phyloP scores from a whole-genome alignment of 2,329 filamentous ascomycete species.

The Zymoseptoria pseudotritici region DNA sequence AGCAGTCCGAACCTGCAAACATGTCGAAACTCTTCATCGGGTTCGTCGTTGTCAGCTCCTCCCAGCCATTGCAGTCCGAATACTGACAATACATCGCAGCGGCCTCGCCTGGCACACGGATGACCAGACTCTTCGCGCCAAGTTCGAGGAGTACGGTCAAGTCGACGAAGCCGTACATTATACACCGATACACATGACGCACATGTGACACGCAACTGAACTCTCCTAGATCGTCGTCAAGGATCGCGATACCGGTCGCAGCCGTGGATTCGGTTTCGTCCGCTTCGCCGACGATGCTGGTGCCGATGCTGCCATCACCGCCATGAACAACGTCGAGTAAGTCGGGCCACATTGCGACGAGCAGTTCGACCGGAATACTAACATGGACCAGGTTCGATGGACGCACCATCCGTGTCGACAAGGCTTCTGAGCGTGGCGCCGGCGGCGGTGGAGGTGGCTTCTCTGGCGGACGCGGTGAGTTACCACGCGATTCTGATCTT shows the following conservation, averaged over 20 bases:
- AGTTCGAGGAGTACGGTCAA: slow-evolving; percentile 84
- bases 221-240: slow-evolving; percentile 79
- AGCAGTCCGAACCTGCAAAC: slow-evolving; percentile 20
- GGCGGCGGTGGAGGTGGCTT: slow-evolving; percentile 49
- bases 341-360: slow-evolving; percentile 29
- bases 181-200: neutral
- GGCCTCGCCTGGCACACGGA: slow-evolving; percentile 99
- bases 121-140: slow-evolving; percentile 74
- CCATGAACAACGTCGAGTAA: slow-evolving; percentile 88
- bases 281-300: slow-evolving; percentile 72
- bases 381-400: slow-evolving; percentile 68
- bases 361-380: neutral
- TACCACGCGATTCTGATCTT: slow-evolving; percentile 3
- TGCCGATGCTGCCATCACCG: slow-evolving; percentile 66
- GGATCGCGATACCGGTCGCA: slow-evolving; percentile 92
- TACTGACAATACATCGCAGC: slow-evolving; percentile 42
- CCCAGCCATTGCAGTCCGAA: neutral
- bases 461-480: slow-evolving; percentile 31
- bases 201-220: slow-evolving; percentile 2
- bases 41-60: slow-evolving; percentile 40
- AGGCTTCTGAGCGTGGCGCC: slow-evolving; percentile 73
- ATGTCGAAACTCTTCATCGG: slow-evolving; percentile 97
- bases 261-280: slow-evolving; percentile 95
- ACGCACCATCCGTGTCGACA: slow-evolving; percentile 89
- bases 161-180: slow-evolving; percentile 85